A percentile compares a stretch with the other conserved stretches of the same genome.
Conservation (phyloP, 2,329 filamentous ascomycete genomes). For the Diplodia sapinea region DNA sequence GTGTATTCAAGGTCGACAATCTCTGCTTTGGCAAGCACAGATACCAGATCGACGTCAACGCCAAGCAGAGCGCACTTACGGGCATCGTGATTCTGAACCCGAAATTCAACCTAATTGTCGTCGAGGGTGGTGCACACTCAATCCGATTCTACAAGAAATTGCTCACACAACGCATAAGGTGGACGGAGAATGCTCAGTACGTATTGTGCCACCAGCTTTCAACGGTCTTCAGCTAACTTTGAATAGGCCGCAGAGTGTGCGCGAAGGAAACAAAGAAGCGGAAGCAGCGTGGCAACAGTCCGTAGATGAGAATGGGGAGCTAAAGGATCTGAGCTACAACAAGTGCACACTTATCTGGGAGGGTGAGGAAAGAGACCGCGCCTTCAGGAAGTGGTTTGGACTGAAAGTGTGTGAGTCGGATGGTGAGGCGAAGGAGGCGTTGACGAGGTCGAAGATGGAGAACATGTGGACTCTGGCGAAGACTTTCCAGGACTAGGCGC, state of each 20-base stretch:
- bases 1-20: conserved; percentile 87
- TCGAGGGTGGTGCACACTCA: conserved; percentile 86
- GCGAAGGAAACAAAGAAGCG: conserved; percentile 65
- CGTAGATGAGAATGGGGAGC: conserved; percentile 75
- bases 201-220: too few species aligned
- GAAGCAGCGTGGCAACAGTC: conserved; percentile 76
- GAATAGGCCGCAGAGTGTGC: conserved; percentile 63
- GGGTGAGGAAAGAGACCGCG: conserved; percentile 79
- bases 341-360: conserved; percentile 87
- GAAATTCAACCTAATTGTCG: conserved; percentile 84
- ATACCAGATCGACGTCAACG: conserved; percentile 91
- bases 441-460: conserved; percentile 86
- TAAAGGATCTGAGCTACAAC: conserved; percentile 84
- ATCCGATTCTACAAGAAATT: conserved; percentile 88
- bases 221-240: too few species aligned
- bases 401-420: conserved; percentile 90
- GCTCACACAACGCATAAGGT: conserved; percentile 91
- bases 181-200: conserved; percentile 76
- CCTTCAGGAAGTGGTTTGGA: conserved; percentile 86
- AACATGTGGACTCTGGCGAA: conserved; percentile 94
- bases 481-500: conserved; percentile 46
- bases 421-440: conserved; percentile 79
- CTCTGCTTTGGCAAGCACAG: conserved; percentile 92
- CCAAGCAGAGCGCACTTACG: conserved; percentile 84
- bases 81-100: conserved; percentile 93